Evolutionary conservation across 805 yeast species (phyloP), one percentile per base, ranked within the genome.

Genomic region (Myxozyma monticola): DNA sequence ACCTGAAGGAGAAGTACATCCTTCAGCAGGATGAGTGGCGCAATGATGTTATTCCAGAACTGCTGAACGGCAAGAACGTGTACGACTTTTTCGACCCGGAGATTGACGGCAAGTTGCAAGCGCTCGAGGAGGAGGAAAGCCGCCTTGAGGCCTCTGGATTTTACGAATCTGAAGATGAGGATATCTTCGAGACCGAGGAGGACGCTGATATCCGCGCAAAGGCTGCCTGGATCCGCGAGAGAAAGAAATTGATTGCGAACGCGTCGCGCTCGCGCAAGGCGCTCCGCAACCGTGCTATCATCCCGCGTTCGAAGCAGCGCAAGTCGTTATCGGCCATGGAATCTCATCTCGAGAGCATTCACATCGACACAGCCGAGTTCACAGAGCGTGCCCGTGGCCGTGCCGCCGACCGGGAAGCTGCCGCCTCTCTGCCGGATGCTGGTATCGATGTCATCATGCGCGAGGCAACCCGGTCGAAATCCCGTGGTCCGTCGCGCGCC

Each of bases 11-110:
- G 66, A 85, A 84, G 65, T 93, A 95, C 71, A 61, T 93, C 56
- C 76, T 93, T 62, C 99, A 91, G 61, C 91, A 93, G 67, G 98
- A 91, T 45, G 95, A 88, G 59, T 93, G 99, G 99, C 91, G 91
- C 78, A 81, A 88, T 60, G 99, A 93, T 71, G 78, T 85, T 56
- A 88, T 93, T 88, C 99, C 99, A 24, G 99, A 93, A 76, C 78
- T 93, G 47, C 75, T 93, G 68, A 89, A 93, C 65, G 99, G 99
- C 72, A 85, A 82, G 75, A 93, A 93, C 68, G 96, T 93, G 51
- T 91, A 89, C 72, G 99, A 93, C 72, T 93, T 86, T 84, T 78
- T 93, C 69, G 99, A 93, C 65, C 88, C 96, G 37, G 99, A 93
- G 62, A 93, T 93, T 66, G 85, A 89, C 42, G 85, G 88, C 60